Base-by-base conservation (phyloP, 2,329 filamentous ascomycete genomes). In the Orbilia javanica region DNA sequence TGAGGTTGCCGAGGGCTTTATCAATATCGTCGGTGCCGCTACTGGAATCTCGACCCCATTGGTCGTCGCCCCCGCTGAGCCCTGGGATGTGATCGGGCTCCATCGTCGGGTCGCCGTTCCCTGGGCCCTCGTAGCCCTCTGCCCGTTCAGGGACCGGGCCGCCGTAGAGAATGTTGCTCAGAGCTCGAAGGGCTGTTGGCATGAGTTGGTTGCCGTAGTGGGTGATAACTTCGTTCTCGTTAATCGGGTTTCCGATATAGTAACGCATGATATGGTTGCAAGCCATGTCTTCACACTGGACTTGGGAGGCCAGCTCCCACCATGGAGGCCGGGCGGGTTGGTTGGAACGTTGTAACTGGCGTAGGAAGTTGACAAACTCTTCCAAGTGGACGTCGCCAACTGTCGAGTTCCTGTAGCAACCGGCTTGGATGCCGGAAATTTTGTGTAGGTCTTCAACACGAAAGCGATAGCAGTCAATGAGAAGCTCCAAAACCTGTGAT, bases 311-410 rank as follows among this genome's bases (percentile, higher is more conserved):
- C 1, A 71, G 13, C 34, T 77, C 73, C 73, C 73, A 77, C 73
- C 73, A 77, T 10, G 53, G 34, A 8, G 73, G 73, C 4, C 73
- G 73, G 15, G 52, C 73, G 6, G 55, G 57, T 29, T 77, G 73
- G 13, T 42, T 27, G 2, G 73, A 60, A 3, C 57, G n/a, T 20
- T 77, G 73, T 0, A 77, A 22, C 3, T 66, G 48, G 15, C 73
- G 60, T 2, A 77, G 73, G 31, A 77, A 77, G 31, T 42, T 57
- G 10, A 77, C 36, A 31, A 77, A 77, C 10, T 70, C 73, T 42
- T 77, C 73, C 60, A 66, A 63, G 20, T 34, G 46, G 2, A 52
- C 50, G 10, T 65, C 39, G 2, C 20, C 25, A 0, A 50, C 27
- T 7, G n/a, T 27, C 5, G 60, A 31, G 22, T 52, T 6, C 8